phyloP scores from a whole-genome alignment of 805 yeast species.

The Osmozyma mogii region DNA sequence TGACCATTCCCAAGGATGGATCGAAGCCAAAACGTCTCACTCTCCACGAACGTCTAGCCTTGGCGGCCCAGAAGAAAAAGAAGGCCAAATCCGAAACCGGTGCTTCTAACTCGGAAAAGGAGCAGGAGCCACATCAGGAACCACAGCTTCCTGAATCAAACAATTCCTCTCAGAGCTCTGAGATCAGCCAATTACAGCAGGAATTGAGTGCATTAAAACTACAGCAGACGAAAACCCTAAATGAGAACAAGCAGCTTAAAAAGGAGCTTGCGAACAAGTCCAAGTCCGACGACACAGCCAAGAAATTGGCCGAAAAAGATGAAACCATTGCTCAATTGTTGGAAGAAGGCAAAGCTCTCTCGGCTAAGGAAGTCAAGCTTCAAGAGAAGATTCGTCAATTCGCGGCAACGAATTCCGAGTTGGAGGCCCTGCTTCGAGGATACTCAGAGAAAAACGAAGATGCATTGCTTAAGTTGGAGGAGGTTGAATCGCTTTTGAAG shows the following conservation, averaged over 20 bases:
- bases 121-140: not conserved
- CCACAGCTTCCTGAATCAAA: no score
- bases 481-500: constrained; percentile 28
- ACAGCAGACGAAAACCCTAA: not conserved
- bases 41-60: constrained; percentile 76
- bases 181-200: not conserved
- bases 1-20: no score
- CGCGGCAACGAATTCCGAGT: constrained; percentile 25
- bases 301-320: constrained; percentile 43
- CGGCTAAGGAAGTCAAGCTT: constrained; percentile 62
- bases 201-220: constrained; percentile 1
- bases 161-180: not conserved
- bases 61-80: constrained; percentile 56
- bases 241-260: constrained; percentile 2
- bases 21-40: constrained; percentile 60
- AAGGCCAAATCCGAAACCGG: constrained; percentile 4
- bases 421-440: constrained; percentile 23
- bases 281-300: constrained; percentile 12
- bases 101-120: not conserved
- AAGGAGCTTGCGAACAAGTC: not conserved
- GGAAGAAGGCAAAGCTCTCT: constrained; percentile 68
- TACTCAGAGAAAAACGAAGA: constrained; percentile 24
- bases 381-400: constrained; percentile 60
- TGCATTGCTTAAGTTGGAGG: constrained; percentile 25
- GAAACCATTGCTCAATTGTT: constrained; percentile 55